phyloP scores from a whole-genome alignment of 495 filamentous ascomycete species.

The Pyronema domesticum region DNA sequence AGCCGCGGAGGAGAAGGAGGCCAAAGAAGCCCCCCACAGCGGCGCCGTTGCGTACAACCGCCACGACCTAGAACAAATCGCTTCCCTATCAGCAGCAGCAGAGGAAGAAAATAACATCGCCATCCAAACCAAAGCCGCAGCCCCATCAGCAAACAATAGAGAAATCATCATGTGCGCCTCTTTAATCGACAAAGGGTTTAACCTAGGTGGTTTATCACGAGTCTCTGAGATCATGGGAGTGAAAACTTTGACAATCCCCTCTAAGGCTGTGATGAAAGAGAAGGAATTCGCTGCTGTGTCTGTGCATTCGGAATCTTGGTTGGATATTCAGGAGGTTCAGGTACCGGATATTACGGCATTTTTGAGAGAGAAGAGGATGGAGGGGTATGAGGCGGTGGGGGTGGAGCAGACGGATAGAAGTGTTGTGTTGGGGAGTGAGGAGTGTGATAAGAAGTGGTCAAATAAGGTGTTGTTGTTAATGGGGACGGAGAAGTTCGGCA shows the following conservation, averaged over 20 bases:
- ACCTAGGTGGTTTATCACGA: slow-evolving; percentile 33
- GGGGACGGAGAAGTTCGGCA: slow-evolving; percentile 32
- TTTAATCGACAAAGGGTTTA: slow-evolving; percentile 31
- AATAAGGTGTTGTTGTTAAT: slow-evolving; percentile 29
- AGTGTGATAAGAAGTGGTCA: slow-evolving; percentile 21
- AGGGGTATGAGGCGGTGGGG: slow-evolving; percentile 30
- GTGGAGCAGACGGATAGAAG: slow-evolving; percentile 35
- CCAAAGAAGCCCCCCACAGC: neutral
- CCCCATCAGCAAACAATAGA: neutral
- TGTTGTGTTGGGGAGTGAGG: slow-evolving; percentile 20
- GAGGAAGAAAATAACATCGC: neutral
- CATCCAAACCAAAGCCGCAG: slow-evolving; percentile 6
- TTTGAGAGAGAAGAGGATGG: slow-evolving; percentile 19
- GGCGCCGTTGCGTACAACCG: slow-evolving; percentile 1
- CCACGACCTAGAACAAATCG: neutral
- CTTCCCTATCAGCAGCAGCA: neutral
- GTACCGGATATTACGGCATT: slow-evolving; percentile 20
- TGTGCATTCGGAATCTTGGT: slow-evolving; percentile 30
- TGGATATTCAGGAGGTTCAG: slow-evolving; percentile 28
- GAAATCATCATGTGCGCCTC: slow-evolving; percentile 32
- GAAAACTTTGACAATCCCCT: slow-evolving; percentile 24
- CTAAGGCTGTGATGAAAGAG: slow-evolving; percentile 16
- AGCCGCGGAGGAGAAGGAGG: too few relatives aligned
- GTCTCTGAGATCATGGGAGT: slow-evolving; percentile 33
- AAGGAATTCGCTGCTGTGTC: slow-evolving; percentile 29